Conservation (phyloP, 139 green algal species). For the Nannochloris sp. region DNA sequence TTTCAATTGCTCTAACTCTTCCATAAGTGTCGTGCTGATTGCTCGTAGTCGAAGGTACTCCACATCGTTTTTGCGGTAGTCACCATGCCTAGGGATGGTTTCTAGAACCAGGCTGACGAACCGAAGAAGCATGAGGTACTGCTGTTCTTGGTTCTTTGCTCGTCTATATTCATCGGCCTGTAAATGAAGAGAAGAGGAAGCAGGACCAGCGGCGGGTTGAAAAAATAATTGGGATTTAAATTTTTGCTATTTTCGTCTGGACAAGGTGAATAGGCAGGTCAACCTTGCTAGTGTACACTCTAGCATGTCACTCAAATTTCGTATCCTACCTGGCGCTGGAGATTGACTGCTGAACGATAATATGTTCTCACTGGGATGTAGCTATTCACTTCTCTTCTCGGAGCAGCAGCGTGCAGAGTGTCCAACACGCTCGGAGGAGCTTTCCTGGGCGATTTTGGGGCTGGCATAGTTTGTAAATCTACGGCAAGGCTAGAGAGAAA, state of each 20-base stretch:
- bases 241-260: background rate
- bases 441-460: background rate
- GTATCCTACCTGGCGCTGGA: slow-evolving; percentile 49
- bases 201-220: background rate
- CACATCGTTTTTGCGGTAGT: slow-evolving; percentile 25
- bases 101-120: slow-evolving; percentile 65
- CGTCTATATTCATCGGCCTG: slow-evolving; percentile 58
- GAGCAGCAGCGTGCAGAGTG: slow-evolving; percentile 32
- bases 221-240: background rate
- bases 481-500: no score
- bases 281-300: no score
- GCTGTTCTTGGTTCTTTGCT: slow-evolving; percentile 51
- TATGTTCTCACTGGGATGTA: slow-evolving; percentile 49
- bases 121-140: slow-evolving; percentile 78
- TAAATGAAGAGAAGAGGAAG: background rate
- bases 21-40: slow-evolving; percentile 6
- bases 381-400: slow-evolving; percentile 32
- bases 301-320: no score
- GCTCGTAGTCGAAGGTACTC: slow-evolving; percentile 32
- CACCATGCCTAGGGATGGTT: slow-evolving; percentile 62
- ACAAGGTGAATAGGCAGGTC: no score
- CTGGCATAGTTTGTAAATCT: no score
- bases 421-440: slow-evolving; percentile 17
- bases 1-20: slow-evolving; percentile 65
- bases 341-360: slow-evolving; percentile 39